Conservation (phyloP, 225 moss, liverwort and hornwort genomes). For the Climacium dendroides region DNA sequence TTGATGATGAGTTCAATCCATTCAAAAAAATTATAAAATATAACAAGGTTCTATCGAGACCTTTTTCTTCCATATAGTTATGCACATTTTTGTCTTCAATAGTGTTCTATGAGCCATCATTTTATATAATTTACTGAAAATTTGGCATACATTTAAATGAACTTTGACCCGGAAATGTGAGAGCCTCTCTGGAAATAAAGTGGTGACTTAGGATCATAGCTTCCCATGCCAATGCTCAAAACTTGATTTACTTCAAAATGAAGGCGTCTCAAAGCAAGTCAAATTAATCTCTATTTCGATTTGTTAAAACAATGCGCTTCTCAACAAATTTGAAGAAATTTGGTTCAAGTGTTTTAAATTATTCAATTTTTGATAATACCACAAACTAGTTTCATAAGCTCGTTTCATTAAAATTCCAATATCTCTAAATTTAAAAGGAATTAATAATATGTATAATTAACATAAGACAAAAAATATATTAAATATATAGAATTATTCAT, state of each 20-base stretch:
- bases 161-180: accelerated
- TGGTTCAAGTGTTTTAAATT: neutral
- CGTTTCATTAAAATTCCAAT: neutral
- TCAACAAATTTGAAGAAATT: too few species aligned
- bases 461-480: neutral
- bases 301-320: neutral
- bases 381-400: neutral
- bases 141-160: neutral
- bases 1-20: too few species aligned
- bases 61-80: too few species aligned
- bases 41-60: neutral
- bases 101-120: neutral
- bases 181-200: neutral
- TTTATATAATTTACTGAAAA: too few species aligned
- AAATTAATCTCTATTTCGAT: neutral
- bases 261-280: neutral
- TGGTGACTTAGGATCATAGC: neutral
- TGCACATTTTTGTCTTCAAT: too few species aligned
- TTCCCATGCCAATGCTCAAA: neutral
- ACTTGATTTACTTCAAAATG: neutral
- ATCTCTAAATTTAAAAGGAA: neutral
- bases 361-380: neutral
- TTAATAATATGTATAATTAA: neutral
- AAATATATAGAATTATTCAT: neutral
- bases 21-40: neutral